Percentiles rank a stretch among this genome's conserved stretches.
phyloP scores from a whole-genome alignment of 371 early-diverging fungal genomes.

The Actinomortierella ambigua region DNA sequence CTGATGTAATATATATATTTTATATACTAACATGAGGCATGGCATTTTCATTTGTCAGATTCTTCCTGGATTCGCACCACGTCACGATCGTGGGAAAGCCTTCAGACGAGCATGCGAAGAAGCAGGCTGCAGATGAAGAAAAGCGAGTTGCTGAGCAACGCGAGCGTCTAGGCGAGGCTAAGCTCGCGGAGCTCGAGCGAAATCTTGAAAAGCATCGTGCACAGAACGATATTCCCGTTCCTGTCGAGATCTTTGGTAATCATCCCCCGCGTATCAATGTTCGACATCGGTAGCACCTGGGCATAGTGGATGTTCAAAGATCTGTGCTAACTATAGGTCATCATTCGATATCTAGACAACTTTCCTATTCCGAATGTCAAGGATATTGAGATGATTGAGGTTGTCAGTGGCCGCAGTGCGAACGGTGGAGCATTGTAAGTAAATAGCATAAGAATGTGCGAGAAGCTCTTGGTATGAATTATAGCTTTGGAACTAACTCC shows the following conservation, averaged over 20 bases:
- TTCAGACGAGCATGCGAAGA: constrained; percentile 63
- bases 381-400: constrained; percentile 65
- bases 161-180: constrained; percentile 54
- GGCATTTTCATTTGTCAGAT: constrained; percentile 30
- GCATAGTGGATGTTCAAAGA: too few relatives aligned
- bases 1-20: too few relatives aligned
- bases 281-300: too few relatives aligned
- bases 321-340: not conserved
- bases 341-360: constrained; percentile 38
- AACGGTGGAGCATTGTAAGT: constrained; percentile 51
- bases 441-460: constrained; percentile 1
- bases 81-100: constrained; percentile 64
- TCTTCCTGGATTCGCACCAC: constrained; percentile 60
- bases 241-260: constrained; percentile 57
- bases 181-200: constrained; percentile 55
- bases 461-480: not conserved
- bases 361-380: constrained; percentile 65
- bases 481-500: not conserved
- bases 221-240: constrained; percentile 61
- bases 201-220: constrained; percentile 58
- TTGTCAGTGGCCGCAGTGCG: constrained; percentile 59
- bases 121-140: constrained; percentile 58
- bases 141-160: constrained; percentile 62
- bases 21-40: not conserved
- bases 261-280: too few relatives aligned